Base-by-base conservation (phyloP, 208 protist species). In the Novymonas esmeraldas region DNA sequence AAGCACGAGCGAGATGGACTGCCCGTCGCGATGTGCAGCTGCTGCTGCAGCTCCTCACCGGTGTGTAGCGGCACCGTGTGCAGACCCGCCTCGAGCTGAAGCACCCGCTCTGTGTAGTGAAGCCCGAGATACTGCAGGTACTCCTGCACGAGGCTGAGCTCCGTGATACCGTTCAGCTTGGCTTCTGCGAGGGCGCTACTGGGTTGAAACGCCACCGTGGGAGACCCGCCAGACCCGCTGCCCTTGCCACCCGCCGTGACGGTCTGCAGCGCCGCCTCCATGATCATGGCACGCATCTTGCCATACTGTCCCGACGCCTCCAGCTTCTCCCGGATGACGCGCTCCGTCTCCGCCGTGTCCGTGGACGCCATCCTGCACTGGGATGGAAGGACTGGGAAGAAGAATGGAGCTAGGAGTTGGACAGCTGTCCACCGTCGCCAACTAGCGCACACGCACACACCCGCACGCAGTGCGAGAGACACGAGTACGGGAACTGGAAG, bases 241-340 rank as follows among this genome's bases (percentile, higher is more conserved):
- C 33, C 26, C 22, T 31, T 9, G 51, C 22, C 28, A 5, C 9
- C 26, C 20, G 38, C 26, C 9, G 36, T n/a, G 45, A 87, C 70
- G 6, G 73, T 64, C 64, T 82, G 80, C 38, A 95, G 71, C 14
- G 89, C 77, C 0, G 92, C 89, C 50, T 96, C 89, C 44, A 92
- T 84, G 42, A 96, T 82, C 92, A 96, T 95, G 31, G 92, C 92
- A 9, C 84, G 79, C 83, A 96, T 96, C 65, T 93, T 94, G 31
- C 73, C 79, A 13, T 91, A 73, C 70, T 95, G 82, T 2, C 92
- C 92, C 1, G 82, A 85, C 22, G 64, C 56, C 75, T 94, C 87
- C 41, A 96, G 75, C 45, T 73, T 80, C 50, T 90, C 76, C 20
- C 82, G 84, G 64, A 96, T 87, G n/a, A 84, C 44, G 44, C 81